Percentiles rank a stretch among this genome's conserved stretches.
phyloP scores from a whole-genome alignment of 2,329 filamentous ascomycete species.

The Aspergillus viridinutans region DNA sequence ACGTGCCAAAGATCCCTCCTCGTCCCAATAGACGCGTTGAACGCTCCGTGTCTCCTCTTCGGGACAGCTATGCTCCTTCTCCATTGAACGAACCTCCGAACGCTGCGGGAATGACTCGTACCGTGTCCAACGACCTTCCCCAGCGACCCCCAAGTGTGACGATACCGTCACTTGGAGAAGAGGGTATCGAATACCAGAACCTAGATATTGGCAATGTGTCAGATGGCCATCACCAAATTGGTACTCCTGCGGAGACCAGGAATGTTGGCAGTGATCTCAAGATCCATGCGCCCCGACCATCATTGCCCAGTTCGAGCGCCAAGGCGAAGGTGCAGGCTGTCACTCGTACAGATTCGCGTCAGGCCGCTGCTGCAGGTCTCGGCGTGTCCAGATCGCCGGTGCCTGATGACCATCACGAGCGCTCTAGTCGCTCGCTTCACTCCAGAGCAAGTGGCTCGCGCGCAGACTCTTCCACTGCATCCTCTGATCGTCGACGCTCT shows the following conservation, averaged over 20 bases:
- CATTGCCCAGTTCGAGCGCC: constrained; percentile 73
- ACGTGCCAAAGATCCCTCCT: constrained; percentile 70
- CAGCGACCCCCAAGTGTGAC: constrained; percentile 70
- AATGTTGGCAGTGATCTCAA: constrained; percentile 77
- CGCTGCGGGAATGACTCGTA: constrained; percentile 33
- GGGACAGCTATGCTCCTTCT: constrained; percentile 76
- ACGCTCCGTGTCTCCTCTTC: constrained; percentile 71
- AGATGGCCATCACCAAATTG: constrained; percentile 32
- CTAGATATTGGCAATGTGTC: constrained; percentile 44
- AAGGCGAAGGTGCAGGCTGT: constrained; percentile 79
- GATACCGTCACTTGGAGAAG: constrained; percentile 81
- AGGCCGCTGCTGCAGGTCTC: constrained; percentile 79
- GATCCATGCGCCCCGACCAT: constrained; percentile 84
- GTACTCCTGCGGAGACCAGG: constrained; percentile 67
- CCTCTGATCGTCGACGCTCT: constrained; percentile 53
- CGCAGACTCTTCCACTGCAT: constrained; percentile 44
- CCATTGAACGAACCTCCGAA: constrained; percentile 69
- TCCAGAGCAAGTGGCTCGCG: constrained; percentile 59
- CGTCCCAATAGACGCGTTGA: constrained; percentile 66
- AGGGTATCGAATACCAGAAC: constrained; percentile 82
- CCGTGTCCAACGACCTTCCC: constrained; percentile 34
- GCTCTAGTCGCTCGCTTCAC: constrained; percentile 53
- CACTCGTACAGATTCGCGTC: constrained; percentile 85
- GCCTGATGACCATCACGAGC: constrained; percentile 47
- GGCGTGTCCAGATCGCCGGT: constrained; percentile 56